A percentile compares a stretch with the other conserved stretches of the same genome.
phyloP scores from a whole-genome alignment of 768 basidiomycete species.

The Calocera viscosa region DNA sequence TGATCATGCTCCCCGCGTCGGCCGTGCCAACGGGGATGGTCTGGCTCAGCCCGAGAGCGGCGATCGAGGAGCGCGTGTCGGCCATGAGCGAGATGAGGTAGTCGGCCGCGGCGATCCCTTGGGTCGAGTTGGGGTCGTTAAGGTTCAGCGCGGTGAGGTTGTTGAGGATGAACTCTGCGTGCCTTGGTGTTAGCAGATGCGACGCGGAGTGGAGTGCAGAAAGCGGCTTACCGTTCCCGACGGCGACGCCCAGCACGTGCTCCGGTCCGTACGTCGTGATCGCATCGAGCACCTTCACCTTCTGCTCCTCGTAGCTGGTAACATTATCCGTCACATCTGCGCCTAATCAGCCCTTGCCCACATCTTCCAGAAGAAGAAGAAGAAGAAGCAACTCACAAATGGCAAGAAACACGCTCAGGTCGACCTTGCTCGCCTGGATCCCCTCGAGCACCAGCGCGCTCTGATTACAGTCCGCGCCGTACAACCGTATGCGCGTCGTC shows the following conservation, averaged over 20 bases:
- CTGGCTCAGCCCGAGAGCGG: constrained; percentile 41
- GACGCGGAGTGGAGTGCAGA: not conserved
- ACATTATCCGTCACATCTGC: not conserved
- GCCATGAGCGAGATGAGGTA: constrained; percentile 53
- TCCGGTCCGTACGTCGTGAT: constrained; percentile 6
- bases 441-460: constrained; percentile 10
- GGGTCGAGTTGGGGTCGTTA: constrained; percentile 13
- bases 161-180: constrained; percentile 2
- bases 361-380: not conserved
- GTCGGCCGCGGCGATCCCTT: constrained; percentile 36
- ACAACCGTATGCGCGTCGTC: not conserved
- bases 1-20: constrained; percentile 81
- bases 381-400: constrained; percentile 14
- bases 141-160: not conserved
- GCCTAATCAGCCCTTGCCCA: not conserved
- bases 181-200: not conserved
- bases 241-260: constrained; percentile 6
- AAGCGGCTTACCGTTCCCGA: constrained; percentile 10
- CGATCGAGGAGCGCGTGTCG: constrained; percentile 41
- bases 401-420: constrained; percentile 2
- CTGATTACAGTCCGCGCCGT: constrained; percentile 8
- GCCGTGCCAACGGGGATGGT: constrained; percentile 60
- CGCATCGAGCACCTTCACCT: constrained; percentile 10
- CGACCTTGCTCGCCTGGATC: constrained; percentile 10
- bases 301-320: constrained; percentile 9